Conservation (phyloP, 495 filamentous ascomycete genomes). For the Aspergillus biplanus region DNA sequence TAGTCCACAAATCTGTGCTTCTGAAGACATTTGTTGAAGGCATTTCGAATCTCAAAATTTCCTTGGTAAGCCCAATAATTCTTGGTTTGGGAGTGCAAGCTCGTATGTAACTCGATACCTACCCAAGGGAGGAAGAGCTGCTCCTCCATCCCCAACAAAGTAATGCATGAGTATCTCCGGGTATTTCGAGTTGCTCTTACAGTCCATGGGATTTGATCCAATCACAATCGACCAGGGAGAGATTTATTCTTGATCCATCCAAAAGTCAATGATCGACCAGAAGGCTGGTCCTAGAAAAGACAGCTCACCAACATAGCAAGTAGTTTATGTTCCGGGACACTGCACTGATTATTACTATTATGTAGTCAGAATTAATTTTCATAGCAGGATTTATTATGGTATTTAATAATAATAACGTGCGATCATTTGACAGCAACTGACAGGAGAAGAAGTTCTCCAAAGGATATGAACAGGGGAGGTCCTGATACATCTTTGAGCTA, state of each 20-base stretch:
- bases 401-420: background rate
- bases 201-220: slow-evolving; percentile 19
- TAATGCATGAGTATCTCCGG: slow-evolving; percentile 24
- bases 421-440: slow-evolving; percentile 1
- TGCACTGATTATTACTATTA: slow-evolving; percentile 18
- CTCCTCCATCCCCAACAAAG: slow-evolving; percentile 22
- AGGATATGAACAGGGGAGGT: slow-evolving; percentile 6
- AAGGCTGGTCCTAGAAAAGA: slow-evolving; percentile 22
- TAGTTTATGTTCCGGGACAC: too few species aligned
- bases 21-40: too few species aligned
- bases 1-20: too few species aligned
- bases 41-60: too few species aligned
- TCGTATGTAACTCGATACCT: slow-evolving; percentile 7
- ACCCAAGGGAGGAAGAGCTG: slow-evolving; percentile 2
- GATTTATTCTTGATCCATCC: slow-evolving; percentile 29
- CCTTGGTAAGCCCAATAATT: background rate
- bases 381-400: background rate
- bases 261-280: slow-evolving; percentile 27
- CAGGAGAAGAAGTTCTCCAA: background rate
- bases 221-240: slow-evolving; percentile 21
- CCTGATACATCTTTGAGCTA: slow-evolving; percentile 4
- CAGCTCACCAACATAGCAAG: slow-evolving; percentile 25
- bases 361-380: slow-evolving; percentile 1
- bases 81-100: background rate
- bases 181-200: background rate